Evolutionary conservation across 164 flowering plant genomes (phyloP).

Genomic region (Liriodendron chinense): DNA sequence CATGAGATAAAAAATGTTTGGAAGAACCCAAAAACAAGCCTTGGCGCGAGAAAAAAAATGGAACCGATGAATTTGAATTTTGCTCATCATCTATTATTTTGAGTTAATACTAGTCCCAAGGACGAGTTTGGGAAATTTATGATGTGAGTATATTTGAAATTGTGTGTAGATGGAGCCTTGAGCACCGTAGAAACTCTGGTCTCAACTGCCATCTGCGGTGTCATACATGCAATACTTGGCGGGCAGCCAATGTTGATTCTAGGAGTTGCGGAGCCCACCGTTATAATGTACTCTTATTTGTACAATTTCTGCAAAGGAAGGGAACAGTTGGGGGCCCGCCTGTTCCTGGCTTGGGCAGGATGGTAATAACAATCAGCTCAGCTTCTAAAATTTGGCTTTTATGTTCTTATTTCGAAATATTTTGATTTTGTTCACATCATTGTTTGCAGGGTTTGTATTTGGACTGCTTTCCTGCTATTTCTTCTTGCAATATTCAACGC

Average conservation of each 20-base stretch:
- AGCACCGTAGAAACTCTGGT: slow-evolving; percentile 58
- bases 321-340: slow-evolving; percentile 31
- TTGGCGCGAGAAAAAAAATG: too few species aligned
- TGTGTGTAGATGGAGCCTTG: slow-evolving; percentile 46
- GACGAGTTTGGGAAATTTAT: not conserved
- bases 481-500: slow-evolving; percentile 60
- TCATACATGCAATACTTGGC: slow-evolving; percentile 56
- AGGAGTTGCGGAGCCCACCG: slow-evolving; percentile 71
- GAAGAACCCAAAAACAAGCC: too few species aligned
- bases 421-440: not conserved
- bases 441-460: slow-evolving; percentile 49
- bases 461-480: slow-evolving; percentile 53
- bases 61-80: too few species aligned
- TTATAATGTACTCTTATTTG: slow-evolving; percentile 59
- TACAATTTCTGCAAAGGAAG: slow-evolving; percentile 41
- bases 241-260: slow-evolving; percentile 61
- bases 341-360: slow-evolving; percentile 62
- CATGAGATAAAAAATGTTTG: too few species aligned
- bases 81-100: not conserved
- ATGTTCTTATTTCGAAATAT: too few species aligned
- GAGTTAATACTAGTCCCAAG: not conserved
- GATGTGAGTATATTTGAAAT: not conserved
- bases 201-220: slow-evolving; percentile 65
- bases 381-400: not conserved
- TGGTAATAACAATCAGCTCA: slow-evolving; percentile 32